Base-by-base conservation (phyloP, 73 alveolate genomes). In the Loxodes magnus region DNA sequence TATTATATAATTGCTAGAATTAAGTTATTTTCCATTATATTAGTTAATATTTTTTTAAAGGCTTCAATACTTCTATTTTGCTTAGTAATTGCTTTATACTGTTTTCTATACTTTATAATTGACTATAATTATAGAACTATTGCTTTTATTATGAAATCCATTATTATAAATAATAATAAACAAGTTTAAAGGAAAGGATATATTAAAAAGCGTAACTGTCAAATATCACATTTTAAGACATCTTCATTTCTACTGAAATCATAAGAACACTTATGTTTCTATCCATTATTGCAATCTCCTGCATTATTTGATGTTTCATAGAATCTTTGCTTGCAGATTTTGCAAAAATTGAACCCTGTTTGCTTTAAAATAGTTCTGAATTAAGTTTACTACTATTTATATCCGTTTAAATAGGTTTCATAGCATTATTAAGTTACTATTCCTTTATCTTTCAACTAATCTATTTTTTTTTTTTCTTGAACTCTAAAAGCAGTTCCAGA, bases 401-500 rank as follows among this genome's bases (percentile, higher is more conserved):
- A 43, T 5, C 64, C 79, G 10, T 37, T 30, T n/a, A 64, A 30
- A 55, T 64, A 64, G 23, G 29, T 56, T 12, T 10, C 33, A 25
- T 34, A 56, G 19, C 51, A 60, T 5, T 36, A 52, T 5, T 64
- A 68, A 5, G 64, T 39, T 16, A 64, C 16, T 0, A 64, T 21
- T 4, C 79, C 79, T 2, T 27, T 35, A 3, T 55, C 26, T 33
- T 56, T 41, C n/a, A 56, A 48, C 9, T 31, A 31, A 5, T 9
- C 70, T 12, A 64, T 33, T 35, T 56, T 53, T 4, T 5, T 26
- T 25, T 56, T 44, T 26, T 39, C 43, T 9, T 22, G 34, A 52
- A 66, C 39, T 43, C 54, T 66, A 37, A 66, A 56, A 50, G 71
- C 64, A 3, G 79, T 66, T 4, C 71, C 70, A 22, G 64, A 50